phyloP scores from a whole-genome alignment of 2,329 filamentous ascomycete genomes.

The Fusarium sterilihyphosum region DNA sequence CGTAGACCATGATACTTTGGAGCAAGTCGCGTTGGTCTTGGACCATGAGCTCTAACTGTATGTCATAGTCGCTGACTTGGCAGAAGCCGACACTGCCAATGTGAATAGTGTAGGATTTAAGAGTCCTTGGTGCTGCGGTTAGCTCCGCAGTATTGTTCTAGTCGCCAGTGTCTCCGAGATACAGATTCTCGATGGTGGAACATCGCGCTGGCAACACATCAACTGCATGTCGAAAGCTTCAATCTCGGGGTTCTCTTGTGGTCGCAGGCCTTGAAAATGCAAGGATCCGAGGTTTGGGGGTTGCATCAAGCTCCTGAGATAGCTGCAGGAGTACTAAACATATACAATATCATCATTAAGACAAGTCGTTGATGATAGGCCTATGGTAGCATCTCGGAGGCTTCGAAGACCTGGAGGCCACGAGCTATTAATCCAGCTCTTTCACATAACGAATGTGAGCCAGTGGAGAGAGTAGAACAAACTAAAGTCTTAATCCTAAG shows the following conservation, averaged over 20 bases:
- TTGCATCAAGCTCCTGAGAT: background rate
- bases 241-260: background rate
- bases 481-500: too few species aligned
- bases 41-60: background rate
- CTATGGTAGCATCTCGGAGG: background rate
- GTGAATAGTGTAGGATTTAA: background rate
- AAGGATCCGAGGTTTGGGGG: background rate
- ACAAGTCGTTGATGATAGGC: background rate
- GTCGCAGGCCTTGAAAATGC: background rate
- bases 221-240: background rate
- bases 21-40: background rate
- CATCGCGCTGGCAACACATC: rapidly evolving
- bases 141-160: rapidly evolving
- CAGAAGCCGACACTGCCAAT: rapidly evolving
- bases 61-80: background rate
- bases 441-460: background rate
- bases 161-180: background rate
- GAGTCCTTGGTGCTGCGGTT: rapidly evolving
- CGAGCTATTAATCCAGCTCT: background rate
- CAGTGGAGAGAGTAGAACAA: background rate
- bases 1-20: background rate
- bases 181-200: background rate
- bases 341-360: background rate
- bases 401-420: background rate
- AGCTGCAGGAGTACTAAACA: background rate